phyloP scores from a whole-genome alignment of 2,329 filamentous ascomycete genomes.

The Colletotrichum lentis region DNA sequence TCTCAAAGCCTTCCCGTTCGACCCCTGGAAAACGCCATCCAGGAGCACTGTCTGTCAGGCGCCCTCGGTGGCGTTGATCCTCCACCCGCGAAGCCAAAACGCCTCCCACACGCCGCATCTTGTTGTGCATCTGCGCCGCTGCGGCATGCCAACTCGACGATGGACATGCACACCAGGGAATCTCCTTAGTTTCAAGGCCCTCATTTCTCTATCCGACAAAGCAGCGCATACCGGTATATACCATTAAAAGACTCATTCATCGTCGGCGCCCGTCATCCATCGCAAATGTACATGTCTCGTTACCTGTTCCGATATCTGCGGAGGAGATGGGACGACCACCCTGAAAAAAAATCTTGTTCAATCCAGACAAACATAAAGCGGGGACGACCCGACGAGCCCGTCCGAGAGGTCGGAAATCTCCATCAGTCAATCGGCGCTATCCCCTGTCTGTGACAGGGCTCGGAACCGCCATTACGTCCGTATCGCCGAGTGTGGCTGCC shows the following conservation, averaged over 20 bases:
- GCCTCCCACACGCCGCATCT: constrained; percentile 38
- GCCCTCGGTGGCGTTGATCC: constrained; percentile 33
- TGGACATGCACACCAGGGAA: neutral
- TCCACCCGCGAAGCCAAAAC: constrained; percentile 34
- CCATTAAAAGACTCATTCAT: too few species aligned
- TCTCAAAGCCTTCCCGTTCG: constrained; percentile 32
- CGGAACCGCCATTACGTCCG: constrained; percentile 32
- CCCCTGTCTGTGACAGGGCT: constrained; percentile 34
- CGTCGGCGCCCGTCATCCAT: neutral
- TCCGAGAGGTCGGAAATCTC: constrained; percentile 32
- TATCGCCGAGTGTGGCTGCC: constrained; percentile 31
- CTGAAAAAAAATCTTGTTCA: neutral
- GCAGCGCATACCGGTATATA: neutral
- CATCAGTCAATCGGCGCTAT: constrained; percentile 20
- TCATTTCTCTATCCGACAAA: neutral
- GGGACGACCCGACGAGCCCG: constrained; percentile 17
- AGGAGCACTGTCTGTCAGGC: constrained; percentile 26
- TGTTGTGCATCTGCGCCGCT: constrained; percentile 35
- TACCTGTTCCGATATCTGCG: neutral
- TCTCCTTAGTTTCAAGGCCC: neutral
- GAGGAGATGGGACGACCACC: neutral
- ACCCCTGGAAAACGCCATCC: constrained; percentile 35
- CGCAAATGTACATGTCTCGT: neutral
- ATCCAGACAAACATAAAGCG: constrained; percentile 17
- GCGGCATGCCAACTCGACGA: constrained; percentile 13